Evolutionary conservation across 2,329 filamentous ascomycete genomes (phyloP).

Genomic region (Fusarium oligoseptatum): DNA sequence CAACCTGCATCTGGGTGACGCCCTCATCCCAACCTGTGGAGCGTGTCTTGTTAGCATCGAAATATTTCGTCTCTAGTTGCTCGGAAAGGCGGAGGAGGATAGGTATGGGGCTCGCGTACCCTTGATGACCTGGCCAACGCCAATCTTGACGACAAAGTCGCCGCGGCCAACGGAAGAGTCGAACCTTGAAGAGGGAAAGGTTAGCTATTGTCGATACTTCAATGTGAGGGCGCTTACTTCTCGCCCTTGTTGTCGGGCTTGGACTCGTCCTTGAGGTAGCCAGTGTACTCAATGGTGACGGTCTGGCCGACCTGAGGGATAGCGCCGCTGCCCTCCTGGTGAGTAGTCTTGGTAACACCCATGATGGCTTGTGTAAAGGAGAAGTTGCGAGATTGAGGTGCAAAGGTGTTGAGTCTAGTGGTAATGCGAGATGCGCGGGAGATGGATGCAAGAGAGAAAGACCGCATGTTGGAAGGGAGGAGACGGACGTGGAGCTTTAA

Average conservation of each 20-base stretch:
- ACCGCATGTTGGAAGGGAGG: constrained; percentile 33
- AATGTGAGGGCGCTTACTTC: constrained; percentile 68
- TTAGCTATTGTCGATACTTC: constrained; percentile 15
- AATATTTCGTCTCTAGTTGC: not conserved
- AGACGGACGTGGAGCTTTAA: constrained; percentile 37
- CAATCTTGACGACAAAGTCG: constrained; percentile 83
- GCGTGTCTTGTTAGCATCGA: constrained; percentile 22
- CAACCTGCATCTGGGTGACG: constrained; percentile 86
- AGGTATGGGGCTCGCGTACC: constrained; percentile 65
- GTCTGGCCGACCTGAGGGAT: constrained; percentile 75
- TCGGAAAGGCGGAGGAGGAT: not conserved
- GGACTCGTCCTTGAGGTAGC: constrained; percentile 80
- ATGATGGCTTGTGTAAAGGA: constrained; percentile 60
- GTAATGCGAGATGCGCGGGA: constrained; percentile 31
- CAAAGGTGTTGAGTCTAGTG: constrained; percentile 37
- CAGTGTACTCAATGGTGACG: constrained; percentile 92
- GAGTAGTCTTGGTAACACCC: constrained; percentile 79
- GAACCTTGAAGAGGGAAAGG: constrained; percentile 75
- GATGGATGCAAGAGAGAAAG: constrained; percentile 40
- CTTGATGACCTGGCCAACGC: constrained; percentile 86
- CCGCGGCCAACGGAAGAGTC: constrained; percentile 85
- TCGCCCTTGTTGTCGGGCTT: constrained; percentile 75
- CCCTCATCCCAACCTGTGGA: constrained; percentile 84
- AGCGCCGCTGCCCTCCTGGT: constrained; percentile 72
- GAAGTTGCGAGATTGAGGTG: constrained; percentile 34